Base-by-base conservation (phyloP, 1,139 yeast genomes). In the Saccharomyces hybrid region DNA sequence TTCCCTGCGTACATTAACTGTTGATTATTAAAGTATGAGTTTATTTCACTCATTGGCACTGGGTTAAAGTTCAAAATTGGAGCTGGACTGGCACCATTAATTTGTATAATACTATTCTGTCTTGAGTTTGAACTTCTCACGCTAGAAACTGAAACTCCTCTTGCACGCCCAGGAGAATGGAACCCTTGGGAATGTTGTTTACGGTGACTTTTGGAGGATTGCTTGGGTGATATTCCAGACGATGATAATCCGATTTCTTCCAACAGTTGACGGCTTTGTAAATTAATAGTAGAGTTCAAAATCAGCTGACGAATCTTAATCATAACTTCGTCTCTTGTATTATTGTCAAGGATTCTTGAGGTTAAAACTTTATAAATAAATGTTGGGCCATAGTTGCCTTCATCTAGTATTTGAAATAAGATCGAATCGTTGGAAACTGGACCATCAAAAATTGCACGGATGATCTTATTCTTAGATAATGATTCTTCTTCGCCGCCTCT, bases 241-340 rank as follows among this genome's bases (percentile, higher is more conserved):
- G 44, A 38, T 38, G 63, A 61, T 51, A 90, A 74, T 9, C 97
- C 97, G 59, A 89, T 93, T 68, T 90, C 97, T 61, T 91, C 97
- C 80, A 89, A 81, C 55, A 91, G 75, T 61, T 95, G 82, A 67
- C 87, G 86, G 70, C 88, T 87, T 25, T 87, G 87, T 65, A 87
- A 95, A 47, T 70, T 70, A 20, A 83, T 79, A 57, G 81, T 83
- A 61, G 81, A 71, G 50, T 82, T 83, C 55, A 83, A 69, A 55
- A 88, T 73, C 7, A 83, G 79, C 51, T 78, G 71, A 58, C 88
- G 76, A 42, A 85, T 79, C 70, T 85, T 84, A 61, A 76, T 72
- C 47, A 79, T 69, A 32, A 85, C 77, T 56, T 77, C 80, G 57
- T 77, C 80, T 56, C 82, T 84, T 60, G 82, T 78, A 47, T 76